Evolutionary conservation across 371 early-diverging fungal species (phyloP).

Genomic region (Blakeslea trispora): DNA sequence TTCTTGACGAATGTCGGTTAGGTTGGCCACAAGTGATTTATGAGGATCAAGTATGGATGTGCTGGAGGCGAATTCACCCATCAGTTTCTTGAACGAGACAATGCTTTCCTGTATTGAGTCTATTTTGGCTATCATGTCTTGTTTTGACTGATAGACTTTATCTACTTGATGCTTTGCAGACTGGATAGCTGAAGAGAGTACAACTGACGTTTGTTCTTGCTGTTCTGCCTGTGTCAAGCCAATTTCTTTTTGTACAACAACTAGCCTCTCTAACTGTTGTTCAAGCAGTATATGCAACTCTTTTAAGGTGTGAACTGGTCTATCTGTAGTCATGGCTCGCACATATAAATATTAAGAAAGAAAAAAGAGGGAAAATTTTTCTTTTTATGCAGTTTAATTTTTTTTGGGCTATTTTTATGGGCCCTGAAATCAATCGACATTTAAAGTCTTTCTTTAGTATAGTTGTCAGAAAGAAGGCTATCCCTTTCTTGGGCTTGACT

Average conservation of each 20-base stretch:
- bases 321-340: neutral
- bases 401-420: too few relatives aligned
- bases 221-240: slow-evolving; percentile 8
- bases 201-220: neutral
- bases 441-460: too few relatives aligned
- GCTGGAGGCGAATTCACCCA: slow-evolving; percentile 26
- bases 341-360: too few relatives aligned
- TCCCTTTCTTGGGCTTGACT: too few relatives aligned
- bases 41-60: slow-evolving; percentile 7
- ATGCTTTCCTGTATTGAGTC: slow-evolving; percentile 10
- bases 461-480: too few relatives aligned
- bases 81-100: slow-evolving; percentile 16
- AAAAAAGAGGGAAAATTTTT: too few relatives aligned
- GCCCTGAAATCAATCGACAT: too few relatives aligned
- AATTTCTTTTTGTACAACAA: slow-evolving; percentile 17
- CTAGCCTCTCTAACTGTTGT: slow-evolving; percentile 7
- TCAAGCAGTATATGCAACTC: neutral
- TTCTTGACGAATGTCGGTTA: slow-evolving; percentile 18
- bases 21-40: slow-evolving; percentile 10
- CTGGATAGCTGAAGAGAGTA: slow-evolving; percentile 5
- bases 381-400: too few relatives aligned
- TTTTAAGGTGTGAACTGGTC: neutral
- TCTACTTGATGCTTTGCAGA: slow-evolving; percentile 10
- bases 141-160: slow-evolving; percentile 6
- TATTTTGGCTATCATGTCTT: slow-evolving; percentile 10